These are phyloP conservation scores for Fraxinus greggii DNA, from an alignment of 305 asterid species.

Conservation along the genomic window DNA sequence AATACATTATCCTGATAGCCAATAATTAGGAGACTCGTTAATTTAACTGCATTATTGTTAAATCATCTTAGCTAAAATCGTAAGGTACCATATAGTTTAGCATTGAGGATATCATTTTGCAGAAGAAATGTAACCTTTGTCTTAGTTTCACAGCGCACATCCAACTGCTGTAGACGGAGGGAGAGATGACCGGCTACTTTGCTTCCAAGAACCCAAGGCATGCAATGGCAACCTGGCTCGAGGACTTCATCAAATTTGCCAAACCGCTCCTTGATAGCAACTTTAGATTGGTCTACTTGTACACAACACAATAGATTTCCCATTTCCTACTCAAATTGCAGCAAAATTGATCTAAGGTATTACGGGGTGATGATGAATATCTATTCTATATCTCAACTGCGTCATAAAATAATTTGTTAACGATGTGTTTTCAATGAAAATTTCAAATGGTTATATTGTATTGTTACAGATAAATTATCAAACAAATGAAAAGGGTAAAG, in stretches of 20 bases:
- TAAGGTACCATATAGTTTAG: background rate
- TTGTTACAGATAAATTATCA: background rate
- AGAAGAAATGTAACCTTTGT: slow-evolving; percentile 8
- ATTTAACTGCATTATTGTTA: background rate
- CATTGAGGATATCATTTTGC: background rate
- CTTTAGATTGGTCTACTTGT: slow-evolving; percentile 20
- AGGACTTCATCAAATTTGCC: slow-evolving; percentile 20
- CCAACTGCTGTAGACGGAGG: slow-evolving; percentile 20
- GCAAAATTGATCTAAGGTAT: background rate
- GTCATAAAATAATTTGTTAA: background rate
- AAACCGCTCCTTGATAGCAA: slow-evolving; percentile 21
- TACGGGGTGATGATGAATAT: background rate
- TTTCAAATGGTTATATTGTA: background rate
- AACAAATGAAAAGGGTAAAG: background rate
- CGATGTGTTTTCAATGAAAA: background rate
- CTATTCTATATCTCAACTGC: background rate
- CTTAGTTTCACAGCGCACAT: slow-evolving; percentile 20
- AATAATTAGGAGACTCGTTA: background rate
- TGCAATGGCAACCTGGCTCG: slow-evolving; percentile 27
- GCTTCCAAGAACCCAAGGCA: slow-evolving; percentile 25
- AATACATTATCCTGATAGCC: slow-evolving; percentile 21
- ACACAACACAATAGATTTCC: slow-evolving; percentile 19
- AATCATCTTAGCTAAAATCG: background rate
- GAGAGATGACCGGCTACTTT: slow-evolving; percentile 19
- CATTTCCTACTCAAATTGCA: background rate